Evolutionary conservation across 176 grass and related monocot species (phyloP).

Genomic region (Thinopyrum elongatum): DNA sequence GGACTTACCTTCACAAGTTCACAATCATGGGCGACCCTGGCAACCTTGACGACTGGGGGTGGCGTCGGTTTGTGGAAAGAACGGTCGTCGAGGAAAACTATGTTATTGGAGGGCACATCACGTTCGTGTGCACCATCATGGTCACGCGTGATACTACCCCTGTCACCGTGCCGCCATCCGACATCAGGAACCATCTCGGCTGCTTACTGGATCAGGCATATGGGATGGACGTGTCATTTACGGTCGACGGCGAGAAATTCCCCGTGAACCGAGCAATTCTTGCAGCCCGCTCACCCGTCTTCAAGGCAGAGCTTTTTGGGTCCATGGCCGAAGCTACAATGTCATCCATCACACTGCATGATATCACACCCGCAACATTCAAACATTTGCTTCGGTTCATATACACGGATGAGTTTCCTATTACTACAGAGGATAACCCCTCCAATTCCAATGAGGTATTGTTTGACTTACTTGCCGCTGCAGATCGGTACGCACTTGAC

Average conservation of each 20-base stretch:
- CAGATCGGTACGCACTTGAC: constrained; percentile 52
- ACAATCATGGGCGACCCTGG: no score
- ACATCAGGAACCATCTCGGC: no score
- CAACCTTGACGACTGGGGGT: neutral
- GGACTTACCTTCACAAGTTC: no score
- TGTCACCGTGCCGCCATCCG: no score
- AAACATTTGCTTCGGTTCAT: constrained; percentile 42
- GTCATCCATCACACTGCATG: neutral
- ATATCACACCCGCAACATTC: constrained; percentile 18
- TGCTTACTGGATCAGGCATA: no score
- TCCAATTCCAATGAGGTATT: neutral
- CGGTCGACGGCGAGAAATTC: neutral
- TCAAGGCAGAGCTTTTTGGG: constrained; percentile 30
- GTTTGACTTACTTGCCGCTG: constrained; percentile 21
- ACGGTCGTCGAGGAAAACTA: no score
- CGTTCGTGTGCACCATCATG: no score
- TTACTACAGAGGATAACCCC: neutral
- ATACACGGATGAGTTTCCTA: constrained; percentile 32
- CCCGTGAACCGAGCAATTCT: constrained; percentile 3
- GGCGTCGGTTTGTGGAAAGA: neutral
- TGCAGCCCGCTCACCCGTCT: constrained; percentile 19
- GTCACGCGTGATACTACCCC: no score
- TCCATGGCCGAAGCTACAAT: neutral
- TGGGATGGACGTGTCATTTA: no score
- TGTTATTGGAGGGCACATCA: no score